Evolutionary conservation across 208 protist species (phyloP).

Genomic region (Acanthamoeba divionensis): DNA sequence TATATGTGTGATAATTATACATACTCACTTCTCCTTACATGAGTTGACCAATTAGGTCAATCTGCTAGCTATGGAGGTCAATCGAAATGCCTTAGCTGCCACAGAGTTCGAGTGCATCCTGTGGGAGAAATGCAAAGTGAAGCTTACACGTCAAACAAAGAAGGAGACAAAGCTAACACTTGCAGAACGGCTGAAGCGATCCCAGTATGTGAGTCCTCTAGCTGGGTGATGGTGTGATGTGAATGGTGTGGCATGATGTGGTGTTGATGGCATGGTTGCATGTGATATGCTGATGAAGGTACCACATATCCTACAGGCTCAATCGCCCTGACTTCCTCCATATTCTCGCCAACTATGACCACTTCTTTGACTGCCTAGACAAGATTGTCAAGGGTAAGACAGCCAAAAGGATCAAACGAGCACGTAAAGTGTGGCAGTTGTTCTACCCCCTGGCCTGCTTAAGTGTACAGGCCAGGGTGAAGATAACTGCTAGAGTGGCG

Average conservation of each 20-base stretch:
- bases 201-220: too few relatives aligned
- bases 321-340: neutral
- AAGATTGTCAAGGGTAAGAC: neutral
- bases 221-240: too few relatives aligned
- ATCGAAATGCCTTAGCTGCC: neutral
- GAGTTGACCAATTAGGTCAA: neutral
- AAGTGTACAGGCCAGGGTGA: neutral
- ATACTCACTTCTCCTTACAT: neutral
- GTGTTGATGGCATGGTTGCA: neutral
- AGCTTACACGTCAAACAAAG: too few relatives aligned
- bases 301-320: neutral
- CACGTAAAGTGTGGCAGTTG: neutral
- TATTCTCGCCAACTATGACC: neutral
- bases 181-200: too few relatives aligned
- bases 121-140: too few relatives aligned
- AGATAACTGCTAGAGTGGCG: conserved; percentile 1
- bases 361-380: neutral
- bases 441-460: neutral
- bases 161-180: too few relatives aligned
- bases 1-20: neutral
- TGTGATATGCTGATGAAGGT: neutral
- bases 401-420: neutral
- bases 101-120: too few relatives aligned
- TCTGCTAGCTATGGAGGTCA: neutral
- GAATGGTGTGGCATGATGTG: neutral